Evolutionary conservation across 441 rosid genomes (phyloP).

Genomic region (Isatis lusitanica): DNA sequence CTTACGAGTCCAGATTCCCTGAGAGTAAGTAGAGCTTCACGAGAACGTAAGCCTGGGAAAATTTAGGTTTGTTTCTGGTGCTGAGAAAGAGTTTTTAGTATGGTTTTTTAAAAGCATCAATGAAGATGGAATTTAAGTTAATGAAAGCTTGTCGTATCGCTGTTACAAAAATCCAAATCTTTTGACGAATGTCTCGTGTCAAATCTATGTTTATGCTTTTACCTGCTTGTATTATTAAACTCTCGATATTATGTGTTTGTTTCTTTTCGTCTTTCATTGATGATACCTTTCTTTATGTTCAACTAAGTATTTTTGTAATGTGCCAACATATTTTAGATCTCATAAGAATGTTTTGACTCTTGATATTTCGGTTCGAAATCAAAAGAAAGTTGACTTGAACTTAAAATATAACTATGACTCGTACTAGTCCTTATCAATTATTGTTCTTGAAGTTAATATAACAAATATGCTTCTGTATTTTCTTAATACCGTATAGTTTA

Average conservation of each 20-base stretch:
- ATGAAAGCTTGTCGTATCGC: not conserved
- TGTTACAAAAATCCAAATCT: not conserved
- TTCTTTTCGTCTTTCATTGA: not conserved
- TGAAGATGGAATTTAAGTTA: not conserved
- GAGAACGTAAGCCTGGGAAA: not conserved
- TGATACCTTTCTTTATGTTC: not conserved
- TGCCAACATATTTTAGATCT: not conserved
- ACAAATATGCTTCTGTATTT: too few relatives aligned
- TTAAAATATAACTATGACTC: not conserved
- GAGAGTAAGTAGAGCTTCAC: slow-evolving; percentile 48
- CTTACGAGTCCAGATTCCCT: slow-evolving; percentile 66
- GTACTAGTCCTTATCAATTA: not conserved
- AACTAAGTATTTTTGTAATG: not conserved
- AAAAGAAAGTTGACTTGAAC: not conserved
- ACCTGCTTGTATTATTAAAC: slow-evolving; percentile 1
- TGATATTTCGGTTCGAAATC: not conserved
- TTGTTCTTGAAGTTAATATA: not conserved
- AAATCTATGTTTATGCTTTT: slow-evolving; percentile 9
- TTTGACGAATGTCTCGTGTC: not conserved
- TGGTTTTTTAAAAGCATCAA: not conserved
- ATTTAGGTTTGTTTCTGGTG: not conserved
- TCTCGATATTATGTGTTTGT: not conserved
- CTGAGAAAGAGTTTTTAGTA: not conserved
- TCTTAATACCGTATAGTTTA: too few relatives aligned
- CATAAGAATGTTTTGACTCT: slow-evolving; percentile 1